Conservation (phyloP, 2,329 filamentous ascomycete genomes). For the Biscogniauxia mediterranea region DNA sequence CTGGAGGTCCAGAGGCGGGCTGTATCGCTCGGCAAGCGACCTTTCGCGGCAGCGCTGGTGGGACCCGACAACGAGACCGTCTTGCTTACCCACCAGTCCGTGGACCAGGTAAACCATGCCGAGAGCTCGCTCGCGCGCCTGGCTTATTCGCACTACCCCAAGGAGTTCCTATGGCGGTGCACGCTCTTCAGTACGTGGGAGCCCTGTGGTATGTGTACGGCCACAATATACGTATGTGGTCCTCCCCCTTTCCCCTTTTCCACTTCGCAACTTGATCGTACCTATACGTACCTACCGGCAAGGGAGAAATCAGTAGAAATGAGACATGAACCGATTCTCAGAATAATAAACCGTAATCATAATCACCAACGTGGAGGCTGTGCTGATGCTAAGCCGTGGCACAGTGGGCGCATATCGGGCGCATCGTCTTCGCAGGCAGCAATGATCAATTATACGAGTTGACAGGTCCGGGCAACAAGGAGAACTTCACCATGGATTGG, state of each 20-base stretch:
- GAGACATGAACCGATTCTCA: too few relatives aligned
- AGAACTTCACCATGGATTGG: constrained; percentile 52
- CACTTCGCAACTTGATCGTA: background rate
- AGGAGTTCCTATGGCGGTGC: constrained; percentile 47
- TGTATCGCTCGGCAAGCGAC: constrained; percentile 45
- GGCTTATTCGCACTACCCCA: constrained; percentile 46
- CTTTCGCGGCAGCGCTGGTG: constrained; percentile 48
- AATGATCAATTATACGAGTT: constrained; percentile 45
- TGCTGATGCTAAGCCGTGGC: constrained; percentile 28
- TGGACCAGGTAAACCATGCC: constrained; percentile 53
- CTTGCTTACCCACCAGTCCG: constrained; percentile 46
- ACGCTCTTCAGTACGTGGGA: constrained; percentile 54
- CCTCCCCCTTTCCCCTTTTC: background rate
- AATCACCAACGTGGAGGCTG: constrained; percentile 22
- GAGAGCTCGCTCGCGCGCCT: constrained; percentile 49
- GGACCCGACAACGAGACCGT: constrained; percentile 49
- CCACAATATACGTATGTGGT: constrained; percentile 25
- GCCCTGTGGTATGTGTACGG: constrained; percentile 52
- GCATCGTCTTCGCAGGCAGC: constrained; percentile 49
- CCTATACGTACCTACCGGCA: too few relatives aligned
- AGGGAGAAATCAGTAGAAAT: too few relatives aligned
- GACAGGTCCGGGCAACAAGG: constrained; percentile 46
- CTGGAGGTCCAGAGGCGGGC: constrained; percentile 43
- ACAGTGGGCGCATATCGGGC: constrained; percentile 51
- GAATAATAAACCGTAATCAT: too few relatives aligned